Base-by-base conservation (phyloP, 225 moss, liverwort and hornwort species). In the Thuidium tamariscinum region DNA sequence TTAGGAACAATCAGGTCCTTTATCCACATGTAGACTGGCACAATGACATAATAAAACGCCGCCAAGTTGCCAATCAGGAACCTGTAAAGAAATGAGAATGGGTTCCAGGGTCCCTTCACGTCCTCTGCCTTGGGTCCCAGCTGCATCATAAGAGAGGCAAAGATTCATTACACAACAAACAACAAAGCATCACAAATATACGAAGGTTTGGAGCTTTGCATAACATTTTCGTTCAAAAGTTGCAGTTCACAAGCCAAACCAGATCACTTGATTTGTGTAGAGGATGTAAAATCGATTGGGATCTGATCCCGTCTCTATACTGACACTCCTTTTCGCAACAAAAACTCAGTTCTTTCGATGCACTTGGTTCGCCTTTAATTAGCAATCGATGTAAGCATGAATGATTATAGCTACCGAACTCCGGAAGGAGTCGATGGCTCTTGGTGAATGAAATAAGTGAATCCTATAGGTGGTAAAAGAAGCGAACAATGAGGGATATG, bases 11-110 rank as follows among this genome's bases (percentile, higher is more conserved):
- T 81, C 74, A 93, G 80, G 77, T 98, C 89, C 78, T 98, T 98
- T 26, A 98, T 82, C 96, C 98, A 98, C 98, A 98, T 98, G 92
- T 96, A 98, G 86, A 98, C 92, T 18, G 98, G 98, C 55, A 98
- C 86, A 5, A 98, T 82, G 46, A 96, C 93, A 70, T 96, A 98
- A 89, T 98, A 96, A 75, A 93, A 85, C 30, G 98, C 89, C 54
- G 98, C 98, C 59, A 93, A 46, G 48, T 88, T 92, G 80, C 98
- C 98, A 17, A 98, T 65, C 37, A 95, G 6, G 79, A 98, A 96
- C 90, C 98, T 95, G 84, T 95, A 98, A 25, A 94, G 88, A 86
- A 98, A 98, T 42, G 95, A 94, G 65, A 98, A 67, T 12, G 98
- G 98, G 79, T 98, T 98, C 90, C 94, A 95, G 10, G 98, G 95